phyloP scores from a whole-genome alignment of 2,329 filamentous ascomycete genomes.

The Talaromyces islandicus region DNA sequence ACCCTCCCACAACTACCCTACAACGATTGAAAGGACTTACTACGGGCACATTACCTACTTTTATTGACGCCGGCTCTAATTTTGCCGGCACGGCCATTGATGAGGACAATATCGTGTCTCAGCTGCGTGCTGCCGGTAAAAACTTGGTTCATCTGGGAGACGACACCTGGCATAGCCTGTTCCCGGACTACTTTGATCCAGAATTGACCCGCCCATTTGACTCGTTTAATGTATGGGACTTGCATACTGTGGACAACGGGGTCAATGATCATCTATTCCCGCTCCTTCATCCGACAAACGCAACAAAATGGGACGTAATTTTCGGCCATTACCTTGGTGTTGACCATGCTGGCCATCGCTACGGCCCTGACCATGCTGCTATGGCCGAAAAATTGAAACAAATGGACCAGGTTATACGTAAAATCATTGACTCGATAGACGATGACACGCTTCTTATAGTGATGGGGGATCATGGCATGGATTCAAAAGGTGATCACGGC shows the following conservation, averaged over 20 bases:
- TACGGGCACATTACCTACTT: conserved; percentile 89
- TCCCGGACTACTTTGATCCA: conserved; percentile 85
- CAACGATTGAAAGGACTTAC: conserved; percentile 91
- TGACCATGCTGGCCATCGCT: conserved; percentile 93
- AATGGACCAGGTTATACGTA: conserved; percentile 76
- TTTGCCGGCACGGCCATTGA: conserved; percentile 94
- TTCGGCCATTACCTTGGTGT: conserved; percentile 93
- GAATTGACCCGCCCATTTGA: conserved; percentile 86
- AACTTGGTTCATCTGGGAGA: conserved; percentile 92
- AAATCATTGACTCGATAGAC: conserved; percentile 67
- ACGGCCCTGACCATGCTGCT: conserved; percentile 84
- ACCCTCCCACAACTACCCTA: conserved; percentile 88
- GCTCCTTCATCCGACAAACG: conserved; percentile 60
- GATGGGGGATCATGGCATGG: conserved; percentile 99
- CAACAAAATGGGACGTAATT: conserved; percentile 80
- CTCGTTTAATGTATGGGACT: conserved; percentile 96
- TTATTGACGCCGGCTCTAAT: conserved; percentile 88
- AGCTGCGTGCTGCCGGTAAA: conserved; percentile 60
- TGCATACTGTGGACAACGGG: conserved; percentile 94
- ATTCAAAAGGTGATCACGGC: conserved; percentile 94
- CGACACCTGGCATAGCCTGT: conserved; percentile 92
- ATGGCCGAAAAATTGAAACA: conserved; percentile 88
- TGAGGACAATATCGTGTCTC: conserved; percentile 72
- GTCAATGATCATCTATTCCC: conserved; percentile 82
- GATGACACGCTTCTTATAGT: conserved; percentile 84